These are phyloP conservation scores for Colletotrichum liaoningense DNA, from an alignment of 2,329 filamentous ascomycete species.

Conservation along the genomic window DNA sequence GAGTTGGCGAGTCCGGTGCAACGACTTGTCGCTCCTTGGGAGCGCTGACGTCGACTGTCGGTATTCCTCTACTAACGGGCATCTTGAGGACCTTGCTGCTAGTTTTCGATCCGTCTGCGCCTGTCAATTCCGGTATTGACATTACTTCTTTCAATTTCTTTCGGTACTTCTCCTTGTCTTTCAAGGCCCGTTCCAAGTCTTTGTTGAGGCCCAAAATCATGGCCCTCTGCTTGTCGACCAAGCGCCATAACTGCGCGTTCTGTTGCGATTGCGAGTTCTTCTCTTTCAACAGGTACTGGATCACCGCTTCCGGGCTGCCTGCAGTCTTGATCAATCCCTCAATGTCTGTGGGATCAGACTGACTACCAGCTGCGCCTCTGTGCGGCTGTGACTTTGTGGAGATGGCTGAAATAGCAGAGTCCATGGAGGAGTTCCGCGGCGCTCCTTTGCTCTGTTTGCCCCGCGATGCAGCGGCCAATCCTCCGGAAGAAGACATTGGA, in stretches of 20 bases:
- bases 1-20: slow-evolving; percentile 59
- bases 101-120: slow-evolving; percentile 39
- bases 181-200: slow-evolving; percentile 88
- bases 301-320: slow-evolving; percentile 88
- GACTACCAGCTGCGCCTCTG: slow-evolving; percentile 68
- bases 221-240: slow-evolving; percentile 95
- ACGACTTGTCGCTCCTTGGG: slow-evolving; percentile 47
- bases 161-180: slow-evolving; percentile 94
- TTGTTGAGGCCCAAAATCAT: slow-evolving; percentile 96
- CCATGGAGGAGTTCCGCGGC: slow-evolving; percentile 87
- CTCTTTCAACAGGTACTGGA: slow-evolving; percentile 89
- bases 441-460: slow-evolving; percentile 52
- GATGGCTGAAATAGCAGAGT: slow-evolving; percentile 88
- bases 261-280: slow-evolving; percentile 90
- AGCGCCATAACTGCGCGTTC: slow-evolving; percentile 91
- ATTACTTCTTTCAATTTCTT: slow-evolving; percentile 86
- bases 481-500: slow-evolving; percentile 59
- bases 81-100: slow-evolving; percentile 29
- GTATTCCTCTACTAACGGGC: slow-evolving; percentile 38
- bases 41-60: slow-evolving; percentile 42
- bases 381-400: slow-evolving; percentile 70
- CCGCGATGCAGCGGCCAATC: slow-evolving; percentile 54
- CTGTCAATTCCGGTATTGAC: slow-evolving; percentile 50
- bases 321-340: slow-evolving; percentile 83
- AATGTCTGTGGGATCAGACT: slow-evolving; percentile 78